Evolutionary conservation across 164 flowering plant genomes (phyloP).

Genomic region (grape (Vitis vinifera)): DNA sequence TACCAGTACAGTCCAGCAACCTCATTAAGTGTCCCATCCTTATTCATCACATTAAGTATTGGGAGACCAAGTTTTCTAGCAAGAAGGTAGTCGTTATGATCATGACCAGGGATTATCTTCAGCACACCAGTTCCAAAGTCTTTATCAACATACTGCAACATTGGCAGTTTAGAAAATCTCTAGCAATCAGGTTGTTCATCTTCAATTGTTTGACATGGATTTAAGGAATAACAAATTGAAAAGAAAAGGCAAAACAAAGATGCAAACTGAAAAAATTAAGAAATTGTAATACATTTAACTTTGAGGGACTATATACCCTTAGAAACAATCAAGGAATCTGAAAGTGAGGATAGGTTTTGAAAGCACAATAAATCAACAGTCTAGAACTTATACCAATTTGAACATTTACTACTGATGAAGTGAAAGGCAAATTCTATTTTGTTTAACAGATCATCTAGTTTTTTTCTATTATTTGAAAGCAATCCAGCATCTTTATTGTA

Average conservation of each 20-base stretch:
- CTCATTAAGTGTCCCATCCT: slow-evolving; percentile 94
- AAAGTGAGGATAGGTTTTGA: not conserved
- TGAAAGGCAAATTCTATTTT: no score
- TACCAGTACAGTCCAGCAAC: slow-evolving; percentile 91
- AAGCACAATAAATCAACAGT: not conserved
- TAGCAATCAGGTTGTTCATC: not conserved
- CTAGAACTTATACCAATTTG: no score
- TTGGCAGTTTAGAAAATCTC: not conserved
- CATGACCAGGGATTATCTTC: slow-evolving; percentile 99
- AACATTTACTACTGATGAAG: not conserved
- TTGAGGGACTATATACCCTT: not conserved
- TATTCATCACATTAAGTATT: slow-evolving; percentile 95
- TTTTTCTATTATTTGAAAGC: no score
- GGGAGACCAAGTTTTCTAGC: slow-evolving; percentile 97
- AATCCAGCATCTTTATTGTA: no score
- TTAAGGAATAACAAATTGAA: not conserved
- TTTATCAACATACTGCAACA: slow-evolving; percentile 82
- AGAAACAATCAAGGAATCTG: not conserved
- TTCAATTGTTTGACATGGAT: not conserved
- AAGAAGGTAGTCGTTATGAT: slow-evolving; percentile 91
- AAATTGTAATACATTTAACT: no score
- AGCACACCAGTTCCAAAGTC: slow-evolving; percentile 97
- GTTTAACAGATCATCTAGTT: no score
- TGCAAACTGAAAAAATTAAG: no score
- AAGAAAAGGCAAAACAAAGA: not conserved